phyloP scores from a whole-genome alignment of 2,329 filamentous ascomycete genomes.

The Balansia obtecta region DNA sequence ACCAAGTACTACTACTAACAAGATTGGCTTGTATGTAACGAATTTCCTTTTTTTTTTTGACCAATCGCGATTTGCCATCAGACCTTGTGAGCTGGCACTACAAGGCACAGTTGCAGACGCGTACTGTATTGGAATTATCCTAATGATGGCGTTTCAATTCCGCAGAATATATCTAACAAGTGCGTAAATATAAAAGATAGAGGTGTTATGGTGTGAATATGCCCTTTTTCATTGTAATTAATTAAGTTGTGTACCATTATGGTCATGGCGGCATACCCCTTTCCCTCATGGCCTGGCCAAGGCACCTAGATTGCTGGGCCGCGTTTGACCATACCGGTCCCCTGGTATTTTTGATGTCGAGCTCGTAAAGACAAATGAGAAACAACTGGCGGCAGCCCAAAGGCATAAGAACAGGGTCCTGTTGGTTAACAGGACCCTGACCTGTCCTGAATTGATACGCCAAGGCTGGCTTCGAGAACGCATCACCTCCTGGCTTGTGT shows the following conservation, averaged over 20 bases:
- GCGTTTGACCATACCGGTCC: too few relatives aligned
- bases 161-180: neutral
- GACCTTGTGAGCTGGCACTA: neutral
- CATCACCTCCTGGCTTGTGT: neutral
- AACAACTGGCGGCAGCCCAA: neutral
- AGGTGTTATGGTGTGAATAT: neutral
- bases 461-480: neutral
- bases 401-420: neutral
- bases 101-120: neutral
- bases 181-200: neutral
- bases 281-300: neutral
- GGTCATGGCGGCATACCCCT: neutral
- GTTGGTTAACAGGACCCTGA: neutral
- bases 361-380: neutral
- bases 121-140: neutral
- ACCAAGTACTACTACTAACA: too few relatives aligned
- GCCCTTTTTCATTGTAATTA: neutral
- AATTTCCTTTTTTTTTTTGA: neutral
- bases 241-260: constrained; percentile 1
- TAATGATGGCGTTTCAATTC: neutral
- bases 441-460: neutral
- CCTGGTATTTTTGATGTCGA: neutral
- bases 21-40: neutral
- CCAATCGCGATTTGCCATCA: neutral
- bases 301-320: neutral